phyloP scores from a whole-genome alignment of 495 filamentous ascomycete species.

The Bryoglossum gracile region DNA sequence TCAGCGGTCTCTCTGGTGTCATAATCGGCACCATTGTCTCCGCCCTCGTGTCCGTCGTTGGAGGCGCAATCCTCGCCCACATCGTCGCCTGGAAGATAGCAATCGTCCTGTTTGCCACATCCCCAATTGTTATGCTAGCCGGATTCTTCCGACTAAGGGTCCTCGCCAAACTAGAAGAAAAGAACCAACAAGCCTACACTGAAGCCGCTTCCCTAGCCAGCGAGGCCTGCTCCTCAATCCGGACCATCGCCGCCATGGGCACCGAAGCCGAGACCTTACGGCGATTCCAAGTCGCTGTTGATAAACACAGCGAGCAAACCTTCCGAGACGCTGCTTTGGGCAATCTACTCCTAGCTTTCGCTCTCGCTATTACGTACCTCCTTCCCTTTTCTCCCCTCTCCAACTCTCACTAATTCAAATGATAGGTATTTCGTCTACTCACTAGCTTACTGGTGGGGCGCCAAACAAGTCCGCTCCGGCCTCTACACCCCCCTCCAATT shows the following conservation, averaged over 20 bases:
- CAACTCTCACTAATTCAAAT: conserved; percentile 30
- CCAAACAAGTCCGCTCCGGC: conserved; percentile 47
- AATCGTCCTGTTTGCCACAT: conserved; percentile 43
- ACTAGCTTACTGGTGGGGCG: conserved; percentile 64
- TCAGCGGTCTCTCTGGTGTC: conserved; percentile 37
- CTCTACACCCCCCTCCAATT: conserved; percentile 53
- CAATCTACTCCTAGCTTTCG: conserved; percentile 48
- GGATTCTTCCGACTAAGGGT: conserved; percentile 46
- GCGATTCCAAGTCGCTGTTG: conserved; percentile 33
- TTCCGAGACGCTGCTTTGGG: conserved; percentile 28
- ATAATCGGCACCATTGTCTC: conserved; percentile 37
- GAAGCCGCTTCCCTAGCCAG: conserved; percentile 47
- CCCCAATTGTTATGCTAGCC: conserved; percentile 44
- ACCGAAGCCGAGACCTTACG: conserved; percentile 43
- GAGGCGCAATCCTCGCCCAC: conserved; percentile 49
- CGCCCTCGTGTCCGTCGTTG: conserved; percentile 34
- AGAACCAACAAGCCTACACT: conserved; percentile 49
- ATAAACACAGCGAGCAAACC: conserved; percentile 33
- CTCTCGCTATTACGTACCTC: conserved; percentile 30
- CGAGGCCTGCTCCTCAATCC: conserved; percentile 51
- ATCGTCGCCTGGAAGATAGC: conserved; percentile 56
- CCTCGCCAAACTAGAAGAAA: conserved; percentile 47
- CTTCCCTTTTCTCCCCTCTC: neutral
- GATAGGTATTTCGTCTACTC: conserved; percentile 47
- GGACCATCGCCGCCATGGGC: conserved; percentile 49